phyloP scores from a whole-genome alignment of 2,329 filamentous ascomycete genomes.

The Colletotrichum sp. region DNA sequence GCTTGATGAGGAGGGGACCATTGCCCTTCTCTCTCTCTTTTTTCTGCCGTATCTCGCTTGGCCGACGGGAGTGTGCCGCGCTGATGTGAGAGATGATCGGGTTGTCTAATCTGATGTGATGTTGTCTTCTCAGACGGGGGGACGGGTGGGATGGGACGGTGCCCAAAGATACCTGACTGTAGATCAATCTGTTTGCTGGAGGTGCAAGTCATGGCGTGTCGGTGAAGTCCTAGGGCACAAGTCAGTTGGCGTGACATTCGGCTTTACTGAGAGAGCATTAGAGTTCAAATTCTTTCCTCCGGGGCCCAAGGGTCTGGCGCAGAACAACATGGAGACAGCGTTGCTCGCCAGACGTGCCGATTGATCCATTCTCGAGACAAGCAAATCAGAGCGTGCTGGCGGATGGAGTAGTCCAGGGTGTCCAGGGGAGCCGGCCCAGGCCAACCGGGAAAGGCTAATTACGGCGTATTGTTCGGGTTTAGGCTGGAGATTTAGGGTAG shows the following conservation, averaged over 20 bases:
- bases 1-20: neutral
- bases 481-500: neutral
- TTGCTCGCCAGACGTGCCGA: constrained; percentile 15
- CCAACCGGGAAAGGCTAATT: constrained; percentile 19
- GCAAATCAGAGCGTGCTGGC: constrained; percentile 3
- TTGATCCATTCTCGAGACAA: constrained; percentile 10
- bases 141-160: neutral
- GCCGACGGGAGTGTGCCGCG: constrained; percentile 1
- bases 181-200: neutral
- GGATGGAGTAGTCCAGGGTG: constrained; percentile 7
- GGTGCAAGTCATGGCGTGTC: neutral
- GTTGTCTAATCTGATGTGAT: neutral
- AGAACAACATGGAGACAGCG: constrained; percentile 5
- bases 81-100: constrained; percentile 6
- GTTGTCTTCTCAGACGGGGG: neutral
- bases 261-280: neutral
- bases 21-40: neutral
- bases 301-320: constrained; percentile 8
- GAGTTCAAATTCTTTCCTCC: constrained; percentile 4
- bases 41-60: constrained; percentile 13
- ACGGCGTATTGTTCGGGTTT: constrained; percentile 5
- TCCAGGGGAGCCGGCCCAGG: constrained; percentile 7
- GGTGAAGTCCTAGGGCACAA: neutral
- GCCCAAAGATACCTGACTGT: neutral
- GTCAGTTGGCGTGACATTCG: constrained; percentile 5